phyloP scores from a whole-genome alignment of 176 grass and related monocot genomes.

The Rhynchospora pubera region DNA sequence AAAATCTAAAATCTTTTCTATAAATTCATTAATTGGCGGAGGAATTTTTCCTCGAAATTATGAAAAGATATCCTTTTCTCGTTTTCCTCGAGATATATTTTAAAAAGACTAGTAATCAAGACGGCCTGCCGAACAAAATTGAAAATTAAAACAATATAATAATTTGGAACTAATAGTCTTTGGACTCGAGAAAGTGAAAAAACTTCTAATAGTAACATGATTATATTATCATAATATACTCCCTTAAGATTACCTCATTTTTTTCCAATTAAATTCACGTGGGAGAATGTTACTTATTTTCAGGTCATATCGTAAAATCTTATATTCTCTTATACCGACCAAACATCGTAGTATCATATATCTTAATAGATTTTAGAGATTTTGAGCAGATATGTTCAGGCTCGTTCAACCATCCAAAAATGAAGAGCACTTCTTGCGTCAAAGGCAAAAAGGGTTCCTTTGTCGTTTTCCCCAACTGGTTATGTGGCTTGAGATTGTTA shows the following conservation, averaged over 20 bases:
- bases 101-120: neutral
- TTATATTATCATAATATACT: neutral
- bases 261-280: too few relatives aligned
- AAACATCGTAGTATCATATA: neutral
- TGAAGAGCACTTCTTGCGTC: neutral
- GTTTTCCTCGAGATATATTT: neutral
- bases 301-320: too few relatives aligned
- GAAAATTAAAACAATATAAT: neutral
- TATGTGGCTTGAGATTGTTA: neutral
- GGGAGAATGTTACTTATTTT: too few relatives aligned
- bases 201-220: neutral
- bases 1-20: too few relatives aligned
- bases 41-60: too few relatives aligned
- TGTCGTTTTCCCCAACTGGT: conserved; percentile 15
- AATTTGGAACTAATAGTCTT: neutral
- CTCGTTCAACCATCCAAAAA: neutral
- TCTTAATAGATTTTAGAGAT: conserved; percentile 5
- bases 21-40: too few relatives aligned
- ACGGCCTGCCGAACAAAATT: neutral
- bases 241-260: neutral
- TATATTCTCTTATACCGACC: too few relatives aligned
- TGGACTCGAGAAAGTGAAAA: neutral
- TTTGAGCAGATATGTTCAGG: neutral
- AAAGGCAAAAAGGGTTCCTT: conserved; percentile 5
- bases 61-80: neutral